Evolutionary conservation across 768 basidiomycete genomes (phyloP).

Genomic region (Strobilomyces dryophilus): DNA sequence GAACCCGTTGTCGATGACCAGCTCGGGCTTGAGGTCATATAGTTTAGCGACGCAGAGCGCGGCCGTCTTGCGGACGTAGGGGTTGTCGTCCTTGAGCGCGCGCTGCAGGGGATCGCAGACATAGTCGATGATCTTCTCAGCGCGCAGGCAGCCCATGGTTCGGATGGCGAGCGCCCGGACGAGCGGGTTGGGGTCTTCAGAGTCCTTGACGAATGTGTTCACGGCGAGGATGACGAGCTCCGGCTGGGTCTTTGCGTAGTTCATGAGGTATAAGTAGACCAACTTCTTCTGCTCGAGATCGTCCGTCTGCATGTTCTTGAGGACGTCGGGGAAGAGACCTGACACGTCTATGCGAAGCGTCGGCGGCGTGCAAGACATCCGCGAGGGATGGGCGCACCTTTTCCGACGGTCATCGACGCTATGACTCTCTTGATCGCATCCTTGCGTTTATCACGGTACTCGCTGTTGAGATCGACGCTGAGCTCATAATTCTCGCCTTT

Average conservation of each 20-base stretch:
- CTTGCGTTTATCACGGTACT: slow-evolving; percentile 92
- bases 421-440: slow-evolving; percentile 98
- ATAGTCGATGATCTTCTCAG: slow-evolving; percentile 99
- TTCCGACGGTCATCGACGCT: slow-evolving; percentile 98
- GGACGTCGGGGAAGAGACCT: slow-evolving; percentile 94
- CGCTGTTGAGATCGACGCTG: slow-evolving; percentile 93
- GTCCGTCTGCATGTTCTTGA: slow-evolving; percentile 99
- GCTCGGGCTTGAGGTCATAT: slow-evolving; percentile 93
- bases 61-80: slow-evolving; percentile 97
- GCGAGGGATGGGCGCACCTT: slow-evolving; percentile 52
- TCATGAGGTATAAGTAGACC: slow-evolving; percentile 99
- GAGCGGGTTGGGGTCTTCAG: slow-evolving; percentile 94
- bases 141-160: slow-evolving; percentile 95
- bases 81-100: slow-evolving; percentile 91
- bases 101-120: slow-evolving; percentile 93
- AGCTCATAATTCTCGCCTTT: slow-evolving; percentile 98
- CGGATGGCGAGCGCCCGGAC: slow-evolving; percentile 95
- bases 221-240: slow-evolving; percentile 99
- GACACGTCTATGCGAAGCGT: slow-evolving; percentile 59
- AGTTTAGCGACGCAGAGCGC: slow-evolving; percentile 96
- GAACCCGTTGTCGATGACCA: slow-evolving; percentile 95
- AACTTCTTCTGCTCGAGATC: slow-evolving; percentile 99
- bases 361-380: slow-evolving; percentile 5
- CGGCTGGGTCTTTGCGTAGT: slow-evolving; percentile 98
- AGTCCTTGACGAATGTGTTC: slow-evolving; percentile 98